phyloP scores from a whole-genome alignment of 176 grass and related monocot species.

The Urochloa ruziziensis region DNA sequence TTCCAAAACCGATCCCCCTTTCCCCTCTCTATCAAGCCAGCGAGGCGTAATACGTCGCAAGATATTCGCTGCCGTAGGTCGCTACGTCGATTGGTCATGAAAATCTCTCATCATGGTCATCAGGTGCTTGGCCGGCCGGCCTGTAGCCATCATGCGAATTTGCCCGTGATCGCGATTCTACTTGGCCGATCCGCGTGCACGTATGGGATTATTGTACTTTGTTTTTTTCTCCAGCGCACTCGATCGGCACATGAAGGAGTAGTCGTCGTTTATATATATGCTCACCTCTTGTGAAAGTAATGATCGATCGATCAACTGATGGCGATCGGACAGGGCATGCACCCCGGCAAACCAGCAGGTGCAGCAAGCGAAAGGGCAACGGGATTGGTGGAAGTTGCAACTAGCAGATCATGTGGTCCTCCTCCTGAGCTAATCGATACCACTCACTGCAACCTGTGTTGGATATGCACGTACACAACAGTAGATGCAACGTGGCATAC shows the following conservation, averaged over 20 bases:
- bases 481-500: no score
- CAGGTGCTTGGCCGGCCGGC: neutral
- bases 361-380: neutral
- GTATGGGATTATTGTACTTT: no score
- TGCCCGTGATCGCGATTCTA: neutral
- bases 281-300: neutral
- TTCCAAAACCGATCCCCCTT: neutral
- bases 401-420: neutral
- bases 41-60: neutral
- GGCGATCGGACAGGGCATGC: neutral
- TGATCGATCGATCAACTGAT: neutral
- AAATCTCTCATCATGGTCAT: neutral
- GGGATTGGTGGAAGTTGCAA: neutral
- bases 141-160: constrained; percentile 6
- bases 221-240: neutral
- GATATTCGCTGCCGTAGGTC: neutral
- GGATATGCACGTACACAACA: no score
- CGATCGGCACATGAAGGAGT: neutral
- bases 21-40: neutral
- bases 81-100: neutral
- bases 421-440: no score
- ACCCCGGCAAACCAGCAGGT: neutral
- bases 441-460: no score
- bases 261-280: neutral
- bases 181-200: neutral